Evolutionary conservation across 768 basidiomycete genomes (phyloP).

Genomic region (Rhodotorula graminis): DNA sequence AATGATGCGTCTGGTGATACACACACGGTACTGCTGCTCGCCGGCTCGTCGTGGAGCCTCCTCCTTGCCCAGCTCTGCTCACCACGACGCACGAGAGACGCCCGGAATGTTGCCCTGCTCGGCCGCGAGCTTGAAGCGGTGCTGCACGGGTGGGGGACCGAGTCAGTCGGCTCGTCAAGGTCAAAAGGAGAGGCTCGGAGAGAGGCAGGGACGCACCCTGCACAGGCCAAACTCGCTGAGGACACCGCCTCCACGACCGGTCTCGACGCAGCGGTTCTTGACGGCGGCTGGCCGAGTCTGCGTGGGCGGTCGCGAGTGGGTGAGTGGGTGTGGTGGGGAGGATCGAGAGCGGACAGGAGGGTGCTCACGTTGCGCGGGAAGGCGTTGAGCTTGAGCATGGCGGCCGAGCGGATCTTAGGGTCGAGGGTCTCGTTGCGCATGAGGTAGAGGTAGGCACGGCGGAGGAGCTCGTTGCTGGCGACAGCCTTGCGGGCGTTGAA

Average conservation of each 20-base stretch:
- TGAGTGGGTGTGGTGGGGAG: accelerated
- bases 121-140: conserved; percentile 84
- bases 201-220: conserved; percentile 56
- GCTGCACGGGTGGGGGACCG: conserved; percentile 52
- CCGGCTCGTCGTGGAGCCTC: no score
- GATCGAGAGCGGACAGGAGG: neutral
- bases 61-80: conserved; percentile 3
- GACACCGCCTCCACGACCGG: conserved; percentile 79
- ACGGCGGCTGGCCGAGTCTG: conserved; percentile 65
- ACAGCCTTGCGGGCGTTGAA: conserved; percentile 36
- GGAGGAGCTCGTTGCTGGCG: conserved; percentile 63
- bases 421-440: conserved; percentile 87
- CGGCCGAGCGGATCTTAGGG: conserved; percentile 81
- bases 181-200: no score
- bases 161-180: no score
- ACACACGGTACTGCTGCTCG: neutral
- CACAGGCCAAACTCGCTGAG: conserved; percentile 86
- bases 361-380: conserved; percentile 67
- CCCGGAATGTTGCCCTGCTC: conserved; percentile 75
- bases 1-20: neutral
- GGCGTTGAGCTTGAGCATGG: conserved; percentile 85
- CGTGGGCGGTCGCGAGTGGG: neutral
- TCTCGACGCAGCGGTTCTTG: conserved; percentile 80
- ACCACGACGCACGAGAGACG: conserved; percentile 91
- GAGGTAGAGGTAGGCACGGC: conserved; percentile 86